Conservation (phyloP, 768 basidiomycete genomes). For the Amanita exitialis region DNA sequence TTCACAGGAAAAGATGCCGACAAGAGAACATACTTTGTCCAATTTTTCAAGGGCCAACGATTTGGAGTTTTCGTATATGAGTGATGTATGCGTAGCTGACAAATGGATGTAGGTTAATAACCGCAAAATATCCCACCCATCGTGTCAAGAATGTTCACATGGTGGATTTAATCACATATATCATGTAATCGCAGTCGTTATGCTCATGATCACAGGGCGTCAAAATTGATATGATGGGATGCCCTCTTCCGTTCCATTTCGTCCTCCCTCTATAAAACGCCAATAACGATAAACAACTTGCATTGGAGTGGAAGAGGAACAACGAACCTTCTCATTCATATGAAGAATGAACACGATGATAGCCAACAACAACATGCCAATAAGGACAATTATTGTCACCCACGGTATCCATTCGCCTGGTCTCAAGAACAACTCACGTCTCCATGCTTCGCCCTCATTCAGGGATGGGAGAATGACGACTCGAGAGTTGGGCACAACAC, state of each 20-base stretch:
- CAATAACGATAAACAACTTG: constrained; percentile 7
- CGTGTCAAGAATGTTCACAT: background rate
- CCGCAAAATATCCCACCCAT: background rate
- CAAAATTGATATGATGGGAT: constrained; percentile 97
- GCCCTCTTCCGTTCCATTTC: constrained; percentile 81
- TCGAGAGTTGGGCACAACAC: constrained; percentile 95
- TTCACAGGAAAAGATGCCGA: too few relatives aligned
- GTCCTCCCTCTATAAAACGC: constrained; percentile 66
- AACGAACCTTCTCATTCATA: constrained; percentile 81
- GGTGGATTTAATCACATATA: background rate
- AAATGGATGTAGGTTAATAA: background rate
- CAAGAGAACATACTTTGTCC: too few relatives aligned
- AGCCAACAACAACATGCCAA: constrained; percentile 62
- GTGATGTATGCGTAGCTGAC: background rate
- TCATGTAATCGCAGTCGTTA: background rate
- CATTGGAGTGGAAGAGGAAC: background rate
- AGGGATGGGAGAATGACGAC: constrained; percentile 84
- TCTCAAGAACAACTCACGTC: constrained; percentile 78
- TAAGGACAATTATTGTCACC: constrained; percentile 86
- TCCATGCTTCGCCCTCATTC: constrained; percentile 58
- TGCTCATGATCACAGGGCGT: constrained; percentile 55
- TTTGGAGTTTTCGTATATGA: too few relatives aligned
- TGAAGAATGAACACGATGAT: constrained; percentile 81
- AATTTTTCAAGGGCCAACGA: too few relatives aligned
- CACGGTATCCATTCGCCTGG: constrained; percentile 98